Evolutionary conservation across 192 early-diverging fungal genomes (phyloP), one percentile per base, ranked within the genome.

Genomic region (Pilobolus umbonatus): DNA sequence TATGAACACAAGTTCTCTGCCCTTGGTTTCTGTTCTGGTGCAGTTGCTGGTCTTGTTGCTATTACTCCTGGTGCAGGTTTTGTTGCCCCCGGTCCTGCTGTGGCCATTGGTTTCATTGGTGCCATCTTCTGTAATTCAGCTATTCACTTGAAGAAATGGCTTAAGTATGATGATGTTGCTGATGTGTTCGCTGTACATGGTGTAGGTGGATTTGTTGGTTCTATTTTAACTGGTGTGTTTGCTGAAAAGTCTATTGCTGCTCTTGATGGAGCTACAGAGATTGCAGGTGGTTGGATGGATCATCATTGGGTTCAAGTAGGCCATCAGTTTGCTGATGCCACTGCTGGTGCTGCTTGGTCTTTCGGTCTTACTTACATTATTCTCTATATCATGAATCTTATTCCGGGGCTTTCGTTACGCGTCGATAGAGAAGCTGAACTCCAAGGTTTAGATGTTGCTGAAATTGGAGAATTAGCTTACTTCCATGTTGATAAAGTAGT

Each of bases 1-100:
- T 75, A 85, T 52, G 89, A 85, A 21, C 77, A 74, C 46, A 92
- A 92, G 73, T 80, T 95, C 22, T 96, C 94, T 9, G 89, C 85
- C 36, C 78, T 98, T 46, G 92, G 89, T 19, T 95, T 92, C 72
- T 98, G 96, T 75, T 94, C 92, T 12, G 96, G 96, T 46, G 93
- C 88, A 12, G 84, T 98, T 22, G 80, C 93, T 30, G 96, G 91
- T 12, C 67, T 98, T 30, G 96, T 96, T 5, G 86, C 90, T 25
- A 94, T 97, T 55, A 97, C 96, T 7, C 94, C 96, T 0, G 92
- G 78, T 29, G 85, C 90, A 15, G 96, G 93, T 8, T 96, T 80
- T 62, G 92, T 98, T 36, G 75, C 83, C 2, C 86, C 89, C 4
- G 88, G 85, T 67, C 80, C 93, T n/a, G 74, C 85, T 40, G 71